These are phyloP conservation scores for Plectranthus barbatus DNA, from an alignment of 257 asterid genomes.

Conservation along the genomic window DNA sequence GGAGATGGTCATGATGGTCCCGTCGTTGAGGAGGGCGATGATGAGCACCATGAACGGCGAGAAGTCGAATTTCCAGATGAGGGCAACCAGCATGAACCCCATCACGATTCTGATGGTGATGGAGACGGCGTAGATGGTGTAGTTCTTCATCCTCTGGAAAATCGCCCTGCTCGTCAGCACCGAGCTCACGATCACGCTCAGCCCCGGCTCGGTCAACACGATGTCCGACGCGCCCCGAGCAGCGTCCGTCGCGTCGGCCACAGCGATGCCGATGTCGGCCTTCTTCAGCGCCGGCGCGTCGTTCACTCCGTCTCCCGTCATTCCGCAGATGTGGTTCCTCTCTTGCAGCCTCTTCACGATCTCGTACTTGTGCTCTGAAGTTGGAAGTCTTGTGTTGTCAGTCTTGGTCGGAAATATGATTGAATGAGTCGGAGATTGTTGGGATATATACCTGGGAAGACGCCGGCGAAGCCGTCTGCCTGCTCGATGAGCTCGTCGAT, in stretches of 20 bases:
- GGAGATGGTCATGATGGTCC: slow-evolving; percentile 59
- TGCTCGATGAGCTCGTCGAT: slow-evolving; percentile 64
- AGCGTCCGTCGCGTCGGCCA: slow-evolving; percentile 79
- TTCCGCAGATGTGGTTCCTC: slow-evolving; percentile 72
- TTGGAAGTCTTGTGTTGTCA: no score
- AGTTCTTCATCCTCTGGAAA: slow-evolving; percentile 88
- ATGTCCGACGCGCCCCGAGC: slow-evolving; percentile 87
- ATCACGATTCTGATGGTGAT: slow-evolving; percentile 49
- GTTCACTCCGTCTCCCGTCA: slow-evolving; percentile 93
- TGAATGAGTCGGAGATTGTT: no score
- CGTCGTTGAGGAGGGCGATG: slow-evolving; percentile 48
- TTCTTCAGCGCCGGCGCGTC: no score
- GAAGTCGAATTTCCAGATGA: slow-evolving; percentile 52
- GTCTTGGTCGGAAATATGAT: no score
- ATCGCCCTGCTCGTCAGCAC: slow-evolving; percentile 84
- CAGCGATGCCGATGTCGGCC: no score
- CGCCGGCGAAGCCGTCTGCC: slow-evolving; percentile 90
- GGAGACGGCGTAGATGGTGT: slow-evolving; percentile 58
- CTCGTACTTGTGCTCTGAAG: slow-evolving; percentile 72
- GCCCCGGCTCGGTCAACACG: slow-evolving; percentile 75
- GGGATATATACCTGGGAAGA: slow-evolving; percentile 51
- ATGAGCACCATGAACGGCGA: slow-evolving; percentile 54
- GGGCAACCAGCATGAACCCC: slow-evolving; percentile 50
- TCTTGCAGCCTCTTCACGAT: slow-evolving; percentile 74
- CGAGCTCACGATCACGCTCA: slow-evolving; percentile 70